Evolutionary conservation across 2,329 filamentous ascomycete genomes (phyloP).

Genomic region (Colletotrichum viniferum): DNA sequence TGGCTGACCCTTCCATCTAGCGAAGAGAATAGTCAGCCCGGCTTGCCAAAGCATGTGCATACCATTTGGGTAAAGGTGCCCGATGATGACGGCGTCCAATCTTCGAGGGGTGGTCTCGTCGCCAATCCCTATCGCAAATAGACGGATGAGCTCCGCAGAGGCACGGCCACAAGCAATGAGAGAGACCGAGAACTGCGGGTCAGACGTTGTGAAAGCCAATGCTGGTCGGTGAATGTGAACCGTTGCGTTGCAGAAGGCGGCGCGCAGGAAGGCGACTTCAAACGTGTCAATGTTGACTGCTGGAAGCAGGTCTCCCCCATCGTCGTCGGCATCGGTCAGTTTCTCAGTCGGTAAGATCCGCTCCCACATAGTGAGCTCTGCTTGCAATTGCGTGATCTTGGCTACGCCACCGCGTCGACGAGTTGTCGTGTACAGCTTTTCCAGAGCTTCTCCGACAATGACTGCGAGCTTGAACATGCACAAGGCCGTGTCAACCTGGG

Average conservation of each 20-base stretch:
- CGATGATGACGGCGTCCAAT: not conserved
- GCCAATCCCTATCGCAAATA: not conserved
- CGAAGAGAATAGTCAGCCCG: conserved; percentile 27
- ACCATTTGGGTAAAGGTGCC: conserved; percentile 27
- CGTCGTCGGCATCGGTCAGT: conserved; percentile 3
- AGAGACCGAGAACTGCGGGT: conserved; percentile 24
- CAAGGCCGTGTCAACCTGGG: conserved; percentile 28
- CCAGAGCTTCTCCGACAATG: conserved; percentile 26
- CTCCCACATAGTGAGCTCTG: conserved; percentile 29
- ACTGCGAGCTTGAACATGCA: conserved; percentile 27
- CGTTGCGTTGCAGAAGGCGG: conserved; percentile 24
- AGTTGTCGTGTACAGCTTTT: conserved; percentile 29
- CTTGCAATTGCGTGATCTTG: conserved; percentile 26
- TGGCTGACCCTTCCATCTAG: conserved; percentile 25
- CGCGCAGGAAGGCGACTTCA: conserved; percentile 17
- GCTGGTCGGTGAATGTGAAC: conserved; percentile 29
- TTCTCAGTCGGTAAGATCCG: not conserved
- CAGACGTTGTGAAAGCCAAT: conserved; percentile 25
- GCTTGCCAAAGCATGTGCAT: conserved; percentile 30
- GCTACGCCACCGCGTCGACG: conserved; percentile 26
- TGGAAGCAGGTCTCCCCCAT: not conserved
- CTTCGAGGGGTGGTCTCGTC: not conserved
- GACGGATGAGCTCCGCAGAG: conserved; percentile 9
- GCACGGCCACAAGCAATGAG: conserved; percentile 22
- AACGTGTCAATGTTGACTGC: not conserved